Evolutionary conservation across 2,329 filamentous ascomycete genomes (phyloP).

Genomic region (Claviceps pazoutovae): DNA sequence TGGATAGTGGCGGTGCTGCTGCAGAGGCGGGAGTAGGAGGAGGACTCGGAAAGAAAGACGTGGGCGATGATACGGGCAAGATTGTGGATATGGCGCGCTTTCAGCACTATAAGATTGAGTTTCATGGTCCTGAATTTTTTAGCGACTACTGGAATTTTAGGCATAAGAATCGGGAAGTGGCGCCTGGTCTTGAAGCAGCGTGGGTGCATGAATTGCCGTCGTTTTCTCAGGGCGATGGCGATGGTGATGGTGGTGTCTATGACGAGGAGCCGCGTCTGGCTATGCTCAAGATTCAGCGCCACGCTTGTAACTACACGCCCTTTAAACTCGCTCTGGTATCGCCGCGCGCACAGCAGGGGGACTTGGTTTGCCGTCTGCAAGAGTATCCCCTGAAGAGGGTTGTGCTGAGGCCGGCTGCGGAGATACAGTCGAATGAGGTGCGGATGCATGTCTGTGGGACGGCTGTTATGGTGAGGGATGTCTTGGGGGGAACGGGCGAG

Average conservation of each 20-base stretch:
- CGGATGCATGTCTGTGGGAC: conserved; percentile 7
- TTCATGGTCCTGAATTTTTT: conserved; percentile 3
- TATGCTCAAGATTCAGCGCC: conserved; percentile 2
- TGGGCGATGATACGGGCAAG: not conserved
- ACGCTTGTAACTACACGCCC: not conserved
- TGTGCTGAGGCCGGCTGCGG: conserved; percentile 5
- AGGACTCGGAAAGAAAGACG: too few species aligned
- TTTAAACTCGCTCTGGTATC: conserved; percentile 7
- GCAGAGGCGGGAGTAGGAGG: too few species aligned
- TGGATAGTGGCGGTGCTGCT: conserved; percentile 1
- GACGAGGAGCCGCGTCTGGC: conserved; percentile 6
- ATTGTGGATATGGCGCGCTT: conserved; percentile 1
- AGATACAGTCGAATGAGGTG: conserved; percentile 2
- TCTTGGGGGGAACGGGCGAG: conserved; percentile 1
- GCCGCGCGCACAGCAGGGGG: conserved; percentile 5
- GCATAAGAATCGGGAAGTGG: not conserved
- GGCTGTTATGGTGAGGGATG: conserved; percentile 4
- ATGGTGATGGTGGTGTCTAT: too few species aligned
- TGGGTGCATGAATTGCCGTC: not conserved
- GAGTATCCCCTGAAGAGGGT: conserved; percentile 6
- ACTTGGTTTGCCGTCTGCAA: conserved; percentile 5
- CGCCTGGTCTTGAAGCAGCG: conserved; percentile 3
- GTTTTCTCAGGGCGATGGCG: too few species aligned
- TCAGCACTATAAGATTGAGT: conserved; percentile 2
- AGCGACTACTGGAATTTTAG: conserved; percentile 4